Conservation (phyloP, 164 flowering plant species). For the Nymphaea thermarum region DNA sequence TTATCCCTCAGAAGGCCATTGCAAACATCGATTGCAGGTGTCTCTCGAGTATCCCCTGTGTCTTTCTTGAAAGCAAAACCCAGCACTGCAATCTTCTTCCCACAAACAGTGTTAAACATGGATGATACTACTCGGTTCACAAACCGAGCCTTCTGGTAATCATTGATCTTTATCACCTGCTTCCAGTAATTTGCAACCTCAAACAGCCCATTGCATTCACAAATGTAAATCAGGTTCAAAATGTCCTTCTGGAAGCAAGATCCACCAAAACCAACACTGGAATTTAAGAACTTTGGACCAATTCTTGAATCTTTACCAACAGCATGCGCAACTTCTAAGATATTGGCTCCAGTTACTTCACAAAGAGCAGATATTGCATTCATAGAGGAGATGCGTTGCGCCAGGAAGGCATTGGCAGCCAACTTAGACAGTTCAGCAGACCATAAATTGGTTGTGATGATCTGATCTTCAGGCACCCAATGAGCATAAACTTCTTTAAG, state of each 20-base stretch:
- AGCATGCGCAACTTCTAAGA: constrained; percentile 56
- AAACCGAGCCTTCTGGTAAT: constrained; percentile 76
- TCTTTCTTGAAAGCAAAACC: constrained; percentile 92
- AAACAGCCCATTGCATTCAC: constrained; percentile 84
- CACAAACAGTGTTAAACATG: constrained; percentile 81
- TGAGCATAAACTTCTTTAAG: constrained; percentile 67
- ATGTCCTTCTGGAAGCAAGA: constrained; percentile 95
- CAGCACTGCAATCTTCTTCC: constrained; percentile 67
- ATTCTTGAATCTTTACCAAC: constrained; percentile 78
- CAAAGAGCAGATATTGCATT: constrained; percentile 98
- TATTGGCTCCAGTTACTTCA: constrained; percentile 88
- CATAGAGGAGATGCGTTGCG: constrained; percentile 80
- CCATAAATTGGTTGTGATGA: constrained; percentile 87
- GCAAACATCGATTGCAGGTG: constrained; percentile 94
- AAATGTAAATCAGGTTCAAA: constrained; percentile 78
- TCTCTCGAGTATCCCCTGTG: constrained; percentile 85
- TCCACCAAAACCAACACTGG: constrained; percentile 90
- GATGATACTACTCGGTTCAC: constrained; percentile 81
- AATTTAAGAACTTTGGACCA: constrained; percentile 72
- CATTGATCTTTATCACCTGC: constrained; percentile 80
- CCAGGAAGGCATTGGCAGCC: constrained; percentile 90
- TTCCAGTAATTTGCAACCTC: constrained; percentile 92
- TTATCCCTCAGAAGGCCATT: constrained; percentile 61
- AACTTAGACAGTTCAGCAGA: constrained; percentile 93
- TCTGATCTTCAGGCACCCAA: constrained; percentile 79